Evolutionary conservation across 75 land plant species (phyloP), one percentile per base, ranked within the genome.

Genomic region (Adiantum capillusveneris): DNA sequence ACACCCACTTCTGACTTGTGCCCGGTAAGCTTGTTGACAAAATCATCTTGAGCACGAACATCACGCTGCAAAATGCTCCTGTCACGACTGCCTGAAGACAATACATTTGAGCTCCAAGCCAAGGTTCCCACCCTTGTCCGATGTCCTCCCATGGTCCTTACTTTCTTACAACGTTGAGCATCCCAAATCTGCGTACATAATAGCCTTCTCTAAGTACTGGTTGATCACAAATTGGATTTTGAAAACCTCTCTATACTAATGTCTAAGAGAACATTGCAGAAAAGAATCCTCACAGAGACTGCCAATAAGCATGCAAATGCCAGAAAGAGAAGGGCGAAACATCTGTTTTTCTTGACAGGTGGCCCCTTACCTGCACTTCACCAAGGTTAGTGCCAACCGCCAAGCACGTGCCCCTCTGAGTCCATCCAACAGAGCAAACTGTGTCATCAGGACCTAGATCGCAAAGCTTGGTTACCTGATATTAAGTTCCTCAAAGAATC

Each of bases 391-490:
- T 88, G 24, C 93, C 93, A 56, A 88, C 81, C 62, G 93, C 80
- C 58, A 88, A 71, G 68, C 81, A 75, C 0, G 75, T 81, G 29
- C 93, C 93, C 1, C 85, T 74, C 31, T 79, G 85, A 19, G 89
- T 84, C 88, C 88, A 88, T 7, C 71, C 78, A 9, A 88, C 88
- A 22, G 93, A 88, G 59, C 93, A 88, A 9, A 88, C 88, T 56
- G 74, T 77, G 25, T 84, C 93, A 64, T 76, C 75, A 2, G 68
- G 61, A 25, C 88, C 87, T 67, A 88, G 72, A 31, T 88, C 93
- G 70, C 93, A 88, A 30, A 88, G 63, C 73, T 84, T 88, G 0
- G 88, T 81, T 24, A 88, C 92, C 91, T 87, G 67, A 58, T 42
- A 1, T 19, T 14, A 22, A 31, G 52, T 50, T 39, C 56, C 14